These are phyloP conservation scores for Aspergillus versicolor DNA, from an alignment of 2,329 filamentous ascomycete species.

Conservation along the genomic window DNA sequence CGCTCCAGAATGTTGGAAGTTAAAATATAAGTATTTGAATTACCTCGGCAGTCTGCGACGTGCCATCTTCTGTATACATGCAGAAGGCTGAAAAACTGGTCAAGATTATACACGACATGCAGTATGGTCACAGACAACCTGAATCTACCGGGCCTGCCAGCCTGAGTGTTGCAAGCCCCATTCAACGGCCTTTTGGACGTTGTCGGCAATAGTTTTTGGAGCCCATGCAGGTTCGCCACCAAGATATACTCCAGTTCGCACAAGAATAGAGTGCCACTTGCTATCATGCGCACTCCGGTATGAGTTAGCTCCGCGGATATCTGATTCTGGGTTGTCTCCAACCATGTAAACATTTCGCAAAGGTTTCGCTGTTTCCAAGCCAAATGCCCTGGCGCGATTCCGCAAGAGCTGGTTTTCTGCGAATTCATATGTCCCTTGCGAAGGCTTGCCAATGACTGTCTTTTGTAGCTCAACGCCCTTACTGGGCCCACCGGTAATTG, in stretches of 20 bases:
- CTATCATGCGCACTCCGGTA: constrained; percentile 67
- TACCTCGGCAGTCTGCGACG: not conserved
- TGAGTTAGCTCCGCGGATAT: constrained; percentile 82
- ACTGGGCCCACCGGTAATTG: constrained; percentile 61
- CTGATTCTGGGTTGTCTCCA: constrained; percentile 84
- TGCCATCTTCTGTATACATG: not conserved
- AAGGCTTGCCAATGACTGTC: constrained; percentile 80
- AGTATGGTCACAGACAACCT: no score
- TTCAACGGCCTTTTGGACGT: constrained; percentile 73
- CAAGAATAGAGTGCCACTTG: constrained; percentile 75
- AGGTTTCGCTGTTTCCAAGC: constrained; percentile 38
- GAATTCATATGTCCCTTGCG: constrained; percentile 73
- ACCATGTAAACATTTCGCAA: constrained; percentile 87
- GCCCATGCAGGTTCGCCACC: constrained; percentile 57
- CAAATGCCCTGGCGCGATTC: constrained; percentile 56
- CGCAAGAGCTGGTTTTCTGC: constrained; percentile 71
- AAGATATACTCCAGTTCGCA: constrained; percentile 75
- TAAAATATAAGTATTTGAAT: not conserved
- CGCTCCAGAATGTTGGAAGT: not conserved
- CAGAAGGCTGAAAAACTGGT: not conserved
- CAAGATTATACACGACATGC: not conserved
- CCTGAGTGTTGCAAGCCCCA: constrained; percentile 66
- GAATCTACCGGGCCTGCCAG: constrained; percentile 26
- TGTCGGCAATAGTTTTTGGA: constrained; percentile 66
- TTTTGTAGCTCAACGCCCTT: constrained; percentile 59